Conservation (phyloP, 1,139 yeast species). For the Yamadazyma membranifaciens region DNA sequence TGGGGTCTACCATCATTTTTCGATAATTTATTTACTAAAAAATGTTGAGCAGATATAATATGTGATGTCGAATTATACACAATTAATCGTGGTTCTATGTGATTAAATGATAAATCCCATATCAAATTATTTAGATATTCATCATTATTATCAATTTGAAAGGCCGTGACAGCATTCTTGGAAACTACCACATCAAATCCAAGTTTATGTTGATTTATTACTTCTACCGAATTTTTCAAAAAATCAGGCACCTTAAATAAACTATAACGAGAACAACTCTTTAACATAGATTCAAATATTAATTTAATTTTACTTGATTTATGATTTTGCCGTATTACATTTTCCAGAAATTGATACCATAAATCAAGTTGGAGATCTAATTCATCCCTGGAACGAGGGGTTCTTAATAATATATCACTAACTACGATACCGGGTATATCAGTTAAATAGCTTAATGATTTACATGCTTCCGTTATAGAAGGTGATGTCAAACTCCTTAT, state of each 20-base stretch:
- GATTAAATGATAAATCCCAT: conserved; percentile 23
- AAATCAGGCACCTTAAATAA: conserved; percentile 20
- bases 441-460: conserved; percentile 21
- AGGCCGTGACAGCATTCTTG: neutral
- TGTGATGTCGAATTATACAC: neutral
- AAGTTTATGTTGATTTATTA: neutral
- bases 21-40: neutral
- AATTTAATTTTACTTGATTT: conserved; percentile 19
- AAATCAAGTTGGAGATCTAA: conserved; percentile 35
- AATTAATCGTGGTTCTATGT: conserved; percentile 1
- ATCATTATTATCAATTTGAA: conserved; percentile 3
- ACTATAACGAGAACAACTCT: conserved; percentile 26
- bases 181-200: neutral
- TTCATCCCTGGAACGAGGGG: conserved; percentile 35
- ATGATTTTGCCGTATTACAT: conserved; percentile 19
- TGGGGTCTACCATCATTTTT: neutral
- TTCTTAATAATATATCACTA: conserved; percentile 33
- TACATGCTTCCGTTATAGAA: conserved; percentile 28
- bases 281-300: conserved; percentile 26
- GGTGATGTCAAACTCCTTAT: conserved; percentile 25
- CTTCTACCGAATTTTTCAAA: conserved; percentile 15
- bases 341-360: conserved; percentile 26
- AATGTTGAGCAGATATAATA: neutral
- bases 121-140: conserved; percentile 22
- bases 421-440: conserved; percentile 38